These are phyloP conservation scores for Cercospora sp. DNA, from an alignment of 2,329 filamentous ascomycete species.

Conservation along the genomic window DNA sequence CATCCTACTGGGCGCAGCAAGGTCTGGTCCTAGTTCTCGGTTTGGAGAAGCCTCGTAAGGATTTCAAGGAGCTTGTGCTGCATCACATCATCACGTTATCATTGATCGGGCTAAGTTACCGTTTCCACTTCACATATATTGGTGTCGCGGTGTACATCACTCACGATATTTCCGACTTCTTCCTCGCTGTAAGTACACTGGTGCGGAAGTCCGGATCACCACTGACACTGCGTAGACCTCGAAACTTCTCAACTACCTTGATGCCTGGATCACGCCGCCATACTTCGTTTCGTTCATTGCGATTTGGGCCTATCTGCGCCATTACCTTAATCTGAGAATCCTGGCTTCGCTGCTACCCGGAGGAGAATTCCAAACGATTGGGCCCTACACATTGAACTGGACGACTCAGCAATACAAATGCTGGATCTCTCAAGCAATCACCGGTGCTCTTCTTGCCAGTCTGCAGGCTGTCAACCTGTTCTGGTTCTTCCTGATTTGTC, in stretches of 20 bases:
- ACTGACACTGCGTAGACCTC: conserved; percentile 62
- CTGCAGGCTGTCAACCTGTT: conserved; percentile 78
- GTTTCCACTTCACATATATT: conserved; percentile 96
- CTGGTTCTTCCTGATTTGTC: conserved; percentile 76
- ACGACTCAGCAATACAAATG: conserved; percentile 76
- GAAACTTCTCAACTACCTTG: conserved; percentile 88
- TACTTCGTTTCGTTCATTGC: conserved; percentile 83
- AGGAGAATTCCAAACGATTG: conserved; percentile 68
- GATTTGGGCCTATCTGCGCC: conserved; percentile 86
- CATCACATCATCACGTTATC: conserved; percentile 88
- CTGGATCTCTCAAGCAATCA: conserved; percentile 67
- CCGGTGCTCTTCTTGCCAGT: conserved; percentile 62
- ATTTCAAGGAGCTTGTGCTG: conserved; percentile 88
- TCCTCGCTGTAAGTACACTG: conserved; percentile 72
- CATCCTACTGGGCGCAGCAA: conserved; percentile 94
- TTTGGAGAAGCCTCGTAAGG: conserved; percentile 90
- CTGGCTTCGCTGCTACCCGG: conserved; percentile 69
- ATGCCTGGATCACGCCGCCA: conserved; percentile 73
- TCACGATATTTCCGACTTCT: conserved; percentile 93
- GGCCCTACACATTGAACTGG: conserved; percentile 76
- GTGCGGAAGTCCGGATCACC: neutral
- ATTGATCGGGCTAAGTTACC: conserved; percentile 83
- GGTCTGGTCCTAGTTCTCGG: conserved; percentile 82
- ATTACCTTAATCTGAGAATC: conserved; percentile 79
- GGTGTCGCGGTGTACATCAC: conserved; percentile 91